Percentiles rank a stretch among this genome's conserved stretches.
phyloP scores from a whole-genome alignment of 2,329 filamentous ascomycete species.

The Dactylellina parvicollis region DNA sequence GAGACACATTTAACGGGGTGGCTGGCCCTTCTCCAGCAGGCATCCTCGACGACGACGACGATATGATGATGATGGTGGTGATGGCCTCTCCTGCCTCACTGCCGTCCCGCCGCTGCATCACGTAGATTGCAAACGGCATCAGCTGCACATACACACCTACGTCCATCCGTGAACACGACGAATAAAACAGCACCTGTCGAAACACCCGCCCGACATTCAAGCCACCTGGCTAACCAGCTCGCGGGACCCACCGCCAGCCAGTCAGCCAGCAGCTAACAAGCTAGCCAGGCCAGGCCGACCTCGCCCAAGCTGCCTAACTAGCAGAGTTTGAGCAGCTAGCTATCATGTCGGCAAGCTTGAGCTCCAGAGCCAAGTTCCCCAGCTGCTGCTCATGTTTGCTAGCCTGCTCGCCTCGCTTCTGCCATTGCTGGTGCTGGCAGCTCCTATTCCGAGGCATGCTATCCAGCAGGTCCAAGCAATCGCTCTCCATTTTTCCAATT shows the following conservation, averaged over 20 bases:
- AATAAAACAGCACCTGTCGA: neutral
- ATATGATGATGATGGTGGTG: too few species aligned
- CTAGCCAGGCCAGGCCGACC: constrained; percentile 21
- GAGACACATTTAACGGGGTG: constrained; percentile 27
- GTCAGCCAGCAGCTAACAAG: too few species aligned
- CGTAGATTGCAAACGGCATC: too few species aligned
- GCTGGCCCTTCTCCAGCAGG: too few species aligned
- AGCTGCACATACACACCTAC: neutral
- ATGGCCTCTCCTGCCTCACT: too few species aligned
- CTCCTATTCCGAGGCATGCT: neutral
- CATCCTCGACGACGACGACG: too few species aligned
- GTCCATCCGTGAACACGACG: neutral
- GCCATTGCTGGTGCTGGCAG: too few species aligned
- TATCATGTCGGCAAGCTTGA: constrained; percentile 29
- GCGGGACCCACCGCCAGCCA: constrained; percentile 22
- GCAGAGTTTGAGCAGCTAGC: constrained; percentile 24
- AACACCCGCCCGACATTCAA: neutral
- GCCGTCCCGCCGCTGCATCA: too few species aligned
- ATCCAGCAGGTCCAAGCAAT: neutral
- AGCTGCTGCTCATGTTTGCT: neutral
- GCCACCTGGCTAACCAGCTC: constrained; percentile 12
- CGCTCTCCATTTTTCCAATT: neutral
- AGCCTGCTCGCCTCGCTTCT: neutral
- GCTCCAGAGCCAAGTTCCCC: constrained; percentile 38
- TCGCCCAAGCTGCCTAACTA: constrained; percentile 4